Percentiles rank a stretch among this genome's conserved stretches.
These are phyloP conservation scores for Lepiota subincarnata DNA, from an alignment of 768 basidiomycete species.

Conservation along the genomic window DNA sequence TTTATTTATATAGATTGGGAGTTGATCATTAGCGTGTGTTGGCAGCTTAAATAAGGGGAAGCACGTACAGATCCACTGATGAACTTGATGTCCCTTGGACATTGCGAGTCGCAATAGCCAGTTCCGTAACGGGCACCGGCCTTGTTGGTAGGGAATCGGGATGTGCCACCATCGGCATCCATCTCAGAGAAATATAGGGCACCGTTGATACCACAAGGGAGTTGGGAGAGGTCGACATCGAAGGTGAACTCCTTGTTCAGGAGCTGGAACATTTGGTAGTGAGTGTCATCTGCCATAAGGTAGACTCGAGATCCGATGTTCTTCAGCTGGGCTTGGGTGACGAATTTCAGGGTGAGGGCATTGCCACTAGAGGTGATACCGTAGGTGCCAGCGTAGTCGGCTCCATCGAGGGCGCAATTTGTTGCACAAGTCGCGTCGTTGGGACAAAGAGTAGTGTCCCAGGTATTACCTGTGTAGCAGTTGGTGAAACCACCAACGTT, in stretches of 20 bases:
- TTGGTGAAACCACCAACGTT: conserved; percentile 31
- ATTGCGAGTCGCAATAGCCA: conserved; percentile 67
- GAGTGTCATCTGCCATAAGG: conserved; percentile 39
- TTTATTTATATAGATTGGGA: conserved; percentile 1
- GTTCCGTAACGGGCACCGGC: conserved; percentile 54
- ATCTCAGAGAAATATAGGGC: conserved; percentile 59
- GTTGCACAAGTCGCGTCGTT: conserved; percentile 42
- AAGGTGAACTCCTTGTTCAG: conserved; percentile 56
- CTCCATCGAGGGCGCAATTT: conserved; percentile 40
- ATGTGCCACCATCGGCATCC: conserved; percentile 52
- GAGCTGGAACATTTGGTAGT: conserved; percentile 49
- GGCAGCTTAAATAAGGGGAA: not conserved
- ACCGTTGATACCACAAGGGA: conserved; percentile 58
- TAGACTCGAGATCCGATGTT: conserved; percentile 41
- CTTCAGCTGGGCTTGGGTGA: conserved; percentile 29
- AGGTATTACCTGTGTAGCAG: conserved; percentile 50
- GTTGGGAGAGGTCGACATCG: conserved; percentile 55
- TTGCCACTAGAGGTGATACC: conserved; percentile 46
- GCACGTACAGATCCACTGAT: conserved; percentile 49
- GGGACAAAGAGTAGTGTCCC: conserved; percentile 49
- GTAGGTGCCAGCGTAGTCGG: conserved; percentile 46
- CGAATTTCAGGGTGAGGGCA: conserved; percentile 41
- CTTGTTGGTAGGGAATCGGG: conserved; percentile 48
- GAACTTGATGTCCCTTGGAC: conserved; percentile 59
- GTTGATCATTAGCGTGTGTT: not conserved